A percentile compares a stretch with the other conserved stretches of the same genome.
These are phyloP conservation scores for Thelonectria rubi DNA, from an alignment of 2,329 filamentous ascomycete genomes.

Conservation along the genomic window DNA sequence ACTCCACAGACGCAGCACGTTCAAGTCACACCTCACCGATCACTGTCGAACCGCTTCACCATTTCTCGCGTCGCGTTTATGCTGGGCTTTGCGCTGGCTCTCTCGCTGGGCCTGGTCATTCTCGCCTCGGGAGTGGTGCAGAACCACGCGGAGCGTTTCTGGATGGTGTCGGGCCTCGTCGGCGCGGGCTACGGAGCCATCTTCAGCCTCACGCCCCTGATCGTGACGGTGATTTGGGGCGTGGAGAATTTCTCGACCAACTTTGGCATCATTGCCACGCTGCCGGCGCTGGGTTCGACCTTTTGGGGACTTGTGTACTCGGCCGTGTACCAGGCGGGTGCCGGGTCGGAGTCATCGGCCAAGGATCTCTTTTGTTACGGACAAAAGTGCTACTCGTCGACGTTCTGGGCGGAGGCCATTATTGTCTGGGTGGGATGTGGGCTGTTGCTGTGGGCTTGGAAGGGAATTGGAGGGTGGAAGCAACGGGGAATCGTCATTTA, in stretches of 20 bases:
- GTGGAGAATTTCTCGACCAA: constrained; percentile 99
- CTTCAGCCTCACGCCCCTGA: constrained; percentile 89
- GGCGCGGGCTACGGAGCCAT: constrained; percentile 93
- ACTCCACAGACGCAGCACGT: constrained; percentile 68
- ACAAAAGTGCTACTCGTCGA: constrained; percentile 78
- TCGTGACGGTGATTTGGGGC: constrained; percentile 97
- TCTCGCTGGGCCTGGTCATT: constrained; percentile 79
- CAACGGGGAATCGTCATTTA: constrained; percentile 75
- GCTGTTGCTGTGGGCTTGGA: constrained; percentile 83
- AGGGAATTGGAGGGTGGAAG: constrained; percentile 78
- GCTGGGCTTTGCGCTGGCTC: constrained; percentile 75
- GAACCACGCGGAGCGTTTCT: constrained; percentile 80
- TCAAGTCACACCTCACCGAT: constrained; percentile 51
- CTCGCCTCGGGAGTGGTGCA: constrained; percentile 81
- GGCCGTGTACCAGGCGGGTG: constrained; percentile 76
- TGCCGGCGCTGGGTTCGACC: constrained; percentile 86
- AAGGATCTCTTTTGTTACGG: constrained; percentile 79
- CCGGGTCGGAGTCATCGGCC: constrained; percentile 49
- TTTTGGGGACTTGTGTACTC: constrained; percentile 94
- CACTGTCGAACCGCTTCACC: constrained; percentile 55
- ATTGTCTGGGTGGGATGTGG: constrained; percentile 81
- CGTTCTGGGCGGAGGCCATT: constrained; percentile 86
- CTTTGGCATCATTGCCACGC: constrained; percentile 93
- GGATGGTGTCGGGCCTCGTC: constrained; percentile 83
- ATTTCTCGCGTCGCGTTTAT: constrained; percentile 85